These are phyloP conservation scores for Rhodotorula sp. DNA, from an alignment of 1,284 basidiomycete species.

Conservation along the genomic window DNA sequence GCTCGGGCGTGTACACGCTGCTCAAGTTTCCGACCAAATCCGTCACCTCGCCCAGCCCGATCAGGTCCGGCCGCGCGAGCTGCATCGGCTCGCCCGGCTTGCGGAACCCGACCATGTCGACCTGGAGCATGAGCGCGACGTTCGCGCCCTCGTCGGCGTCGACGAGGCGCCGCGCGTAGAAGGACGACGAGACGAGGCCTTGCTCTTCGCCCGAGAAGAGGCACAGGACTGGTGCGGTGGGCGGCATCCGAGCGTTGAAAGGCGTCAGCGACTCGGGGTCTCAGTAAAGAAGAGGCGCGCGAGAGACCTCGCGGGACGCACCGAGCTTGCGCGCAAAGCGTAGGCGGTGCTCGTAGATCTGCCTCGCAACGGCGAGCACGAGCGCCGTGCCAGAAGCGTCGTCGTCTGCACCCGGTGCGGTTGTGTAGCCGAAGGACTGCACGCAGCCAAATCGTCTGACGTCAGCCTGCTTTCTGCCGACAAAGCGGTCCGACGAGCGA, in stretches of 20 bases:
- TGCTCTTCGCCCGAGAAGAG: slow-evolving; percentile 52
- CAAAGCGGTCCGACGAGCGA: background rate
- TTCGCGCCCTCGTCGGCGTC: slow-evolving; percentile 4
- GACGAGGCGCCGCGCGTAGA: slow-evolving; percentile 30
- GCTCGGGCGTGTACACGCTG: slow-evolving; percentile 27
- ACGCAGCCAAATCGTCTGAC: accelerated
- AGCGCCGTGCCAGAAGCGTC: slow-evolving; percentile 43
- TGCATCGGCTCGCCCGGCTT: slow-evolving; percentile 47
- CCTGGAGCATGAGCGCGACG: slow-evolving; percentile 35
- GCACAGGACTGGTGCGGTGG: slow-evolving; percentile 40
- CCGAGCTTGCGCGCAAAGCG: slow-evolving; percentile 40
- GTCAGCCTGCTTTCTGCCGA: background rate
- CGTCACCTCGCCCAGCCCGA: slow-evolving; percentile 44
- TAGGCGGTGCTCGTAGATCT: slow-evolving; percentile 31
- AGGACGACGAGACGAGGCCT: slow-evolving; percentile 39
- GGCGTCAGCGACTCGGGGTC: too few relatives aligned
- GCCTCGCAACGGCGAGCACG: slow-evolving; percentile 47
- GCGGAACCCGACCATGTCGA: slow-evolving; percentile 45
- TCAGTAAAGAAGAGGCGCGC: too few relatives aligned
- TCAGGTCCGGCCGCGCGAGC: slow-evolving; percentile 48
- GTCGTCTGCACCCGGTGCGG: slow-evolving; percentile 43
- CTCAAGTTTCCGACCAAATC: slow-evolving; percentile 45
- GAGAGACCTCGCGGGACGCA: background rate
- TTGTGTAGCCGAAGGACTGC: slow-evolving; percentile 39
- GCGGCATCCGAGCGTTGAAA: background rate